A percentile compares a stretch with the other conserved stretches of the same genome.
phyloP scores from a whole-genome alignment of 2,329 filamentous ascomycete genomes.

The Cordyceps cicadae region DNA sequence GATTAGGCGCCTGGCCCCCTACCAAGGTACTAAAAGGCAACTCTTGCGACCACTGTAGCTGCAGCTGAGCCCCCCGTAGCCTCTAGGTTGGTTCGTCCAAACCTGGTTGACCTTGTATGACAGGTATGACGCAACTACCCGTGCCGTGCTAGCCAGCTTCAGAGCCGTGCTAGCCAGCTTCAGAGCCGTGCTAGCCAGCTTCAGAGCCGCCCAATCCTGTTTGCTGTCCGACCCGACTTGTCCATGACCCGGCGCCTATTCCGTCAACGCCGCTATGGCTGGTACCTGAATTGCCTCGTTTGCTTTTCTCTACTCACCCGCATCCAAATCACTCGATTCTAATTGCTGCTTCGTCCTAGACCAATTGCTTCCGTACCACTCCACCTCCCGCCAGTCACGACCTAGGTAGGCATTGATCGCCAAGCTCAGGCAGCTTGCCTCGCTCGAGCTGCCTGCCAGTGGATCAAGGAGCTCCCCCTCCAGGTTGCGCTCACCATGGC shows the following conservation, averaged over 20 bases:
- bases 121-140: conserved; percentile 12
- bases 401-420: neutral
- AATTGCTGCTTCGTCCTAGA: neutral
- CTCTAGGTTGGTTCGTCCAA: neutral
- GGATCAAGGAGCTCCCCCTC: neutral
- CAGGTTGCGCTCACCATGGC: neutral
- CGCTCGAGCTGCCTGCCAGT: neutral
- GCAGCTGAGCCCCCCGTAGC: neutral
- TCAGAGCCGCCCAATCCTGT: neutral
- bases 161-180: conserved; percentile 5
- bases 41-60: neutral
- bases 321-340: neutral
- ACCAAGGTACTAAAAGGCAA: no score
- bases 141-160: conserved; percentile 8
- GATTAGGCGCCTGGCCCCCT: neutral
- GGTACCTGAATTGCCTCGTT: neutral
- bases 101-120: neutral
- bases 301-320: neutral
- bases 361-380: neutral
- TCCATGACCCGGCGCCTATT: neutral
- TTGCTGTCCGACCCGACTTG: no score
- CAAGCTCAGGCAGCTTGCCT: neutral
- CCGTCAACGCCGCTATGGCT: neutral
- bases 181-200: conserved; percentile 8
- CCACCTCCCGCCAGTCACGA: neutral